Evolutionary conservation across 768 basidiomycete species (phyloP).

Genomic region (Phylloporus scabripes): DNA sequence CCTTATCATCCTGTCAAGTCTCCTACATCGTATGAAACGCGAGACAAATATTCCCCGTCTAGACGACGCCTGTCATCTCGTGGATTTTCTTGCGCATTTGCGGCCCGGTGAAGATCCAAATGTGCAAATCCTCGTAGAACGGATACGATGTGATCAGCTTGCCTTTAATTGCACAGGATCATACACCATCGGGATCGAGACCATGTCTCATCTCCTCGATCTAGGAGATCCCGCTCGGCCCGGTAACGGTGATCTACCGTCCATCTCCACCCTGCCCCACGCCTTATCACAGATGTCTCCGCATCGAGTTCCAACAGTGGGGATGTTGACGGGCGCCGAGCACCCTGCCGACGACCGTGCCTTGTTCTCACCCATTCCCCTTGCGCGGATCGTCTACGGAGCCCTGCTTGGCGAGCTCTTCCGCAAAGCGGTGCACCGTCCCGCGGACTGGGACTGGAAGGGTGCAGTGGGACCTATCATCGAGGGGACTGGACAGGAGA

Average conservation of each 20-base stretch:
- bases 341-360: background rate
- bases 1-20: conserved; percentile 34
- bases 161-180: background rate
- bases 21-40: conserved; percentile 31
- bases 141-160: conserved; percentile 6
- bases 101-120: conserved; percentile 17
- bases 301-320: conserved; percentile 9
- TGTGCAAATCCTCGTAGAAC: conserved; percentile 9
- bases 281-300: background rate
- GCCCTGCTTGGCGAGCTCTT: conserved; percentile 18
- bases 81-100: conserved; percentile 22
- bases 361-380: conserved; percentile 18
- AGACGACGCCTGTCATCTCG: conserved; percentile 13
- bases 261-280: background rate
- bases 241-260: conserved; percentile 4
- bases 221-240: conserved; percentile 8
- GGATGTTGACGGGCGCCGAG: conserved; percentile 15
- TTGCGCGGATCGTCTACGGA: conserved; percentile 20
- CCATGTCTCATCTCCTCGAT: conserved; percentile 19
- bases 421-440: conserved; percentile 16
- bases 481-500: conserved; percentile 12
- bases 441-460: conserved; percentile 24
- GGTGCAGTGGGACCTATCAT: conserved; percentile 11
- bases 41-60: conserved; percentile 9
- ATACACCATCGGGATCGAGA: conserved; percentile 11